Base-by-base conservation (phyloP, 2,329 filamentous ascomycete genomes). In the Aspergillus udagawae region DNA sequence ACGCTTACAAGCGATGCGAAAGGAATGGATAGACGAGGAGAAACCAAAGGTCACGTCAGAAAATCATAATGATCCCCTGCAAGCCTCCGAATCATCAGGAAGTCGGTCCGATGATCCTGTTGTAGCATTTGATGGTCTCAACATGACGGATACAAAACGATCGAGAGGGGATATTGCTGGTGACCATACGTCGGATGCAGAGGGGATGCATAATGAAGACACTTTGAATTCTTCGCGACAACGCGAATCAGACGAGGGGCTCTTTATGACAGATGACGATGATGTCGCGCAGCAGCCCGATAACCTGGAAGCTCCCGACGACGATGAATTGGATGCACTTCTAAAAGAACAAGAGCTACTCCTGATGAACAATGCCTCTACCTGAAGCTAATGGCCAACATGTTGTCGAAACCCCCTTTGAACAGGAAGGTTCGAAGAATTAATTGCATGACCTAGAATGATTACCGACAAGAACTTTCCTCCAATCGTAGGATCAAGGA, bases 21-120 rank as follows among this genome's bases (percentile, higher is more conserved):
- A 84, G 70, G 86, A 89, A 61, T 96, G 91, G 89, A 93, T 97
- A 63, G 84, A 93, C 56, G 90, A 95, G 71, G 80, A 77, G 55
- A 80, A 76, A 58, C 70, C 73, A 20, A 67, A 61, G 49, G 32
- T 27, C 6, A 29, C 50, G 32, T 20, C 45, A 20, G 57, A 60
- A n/a, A 52, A 55, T 14, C 27, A 38, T n/a, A 42, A 51, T 35
- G 23, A 55, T 48, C n/a, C 32, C 52, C 50, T n/a, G 45, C 52
- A 25, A n/a, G 38, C 10, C 28, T 21, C 14, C 41, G 52, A 49
- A 45, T 55, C 28, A 61, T 56, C 41, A 51, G 60, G 20, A 58
- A 62, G 35, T 47, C 44, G 12, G 23, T 50, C 54, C 20, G 28
- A 35, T 14, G 49, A 51, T 25, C 48, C 38, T 27, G 38, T 23